Conservation (phyloP, 2,329 filamentous ascomycete species). For the Colletotrichum chrysophilum region DNA sequence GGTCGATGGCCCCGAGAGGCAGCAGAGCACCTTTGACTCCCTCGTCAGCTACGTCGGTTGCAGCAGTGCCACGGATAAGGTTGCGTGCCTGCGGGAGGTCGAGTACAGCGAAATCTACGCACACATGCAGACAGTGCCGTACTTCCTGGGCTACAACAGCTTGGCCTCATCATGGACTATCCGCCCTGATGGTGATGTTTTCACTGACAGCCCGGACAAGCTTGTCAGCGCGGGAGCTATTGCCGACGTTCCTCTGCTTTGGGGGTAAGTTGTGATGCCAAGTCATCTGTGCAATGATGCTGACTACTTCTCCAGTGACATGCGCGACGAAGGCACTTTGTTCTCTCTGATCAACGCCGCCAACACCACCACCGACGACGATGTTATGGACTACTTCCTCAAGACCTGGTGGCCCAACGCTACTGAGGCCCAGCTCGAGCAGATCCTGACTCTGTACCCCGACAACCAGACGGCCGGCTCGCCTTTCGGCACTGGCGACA, state of each 20-base stretch:
- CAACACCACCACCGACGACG: conserved; percentile 56
- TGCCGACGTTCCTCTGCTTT: neutral
- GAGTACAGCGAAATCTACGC: neutral
- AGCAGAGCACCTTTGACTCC: neutral
- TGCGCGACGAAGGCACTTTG: neutral
- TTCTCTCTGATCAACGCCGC: conserved; percentile 65
- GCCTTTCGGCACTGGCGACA: neutral
- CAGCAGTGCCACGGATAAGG: neutral
- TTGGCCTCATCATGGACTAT: neutral
- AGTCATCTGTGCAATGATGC: neutral
- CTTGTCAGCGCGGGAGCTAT: neutral
- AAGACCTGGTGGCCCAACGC: conserved; percentile 27
- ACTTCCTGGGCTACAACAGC: neutral
- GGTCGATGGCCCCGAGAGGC: neutral
- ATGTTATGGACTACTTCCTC: conserved; percentile 55
- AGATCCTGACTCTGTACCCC: conserved; percentile 54
- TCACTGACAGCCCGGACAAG: neutral
- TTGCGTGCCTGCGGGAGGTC: neutral
- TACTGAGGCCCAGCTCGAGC: conserved; percentile 51
- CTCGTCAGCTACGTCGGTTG: neutral
- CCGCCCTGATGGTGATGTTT: neutral
- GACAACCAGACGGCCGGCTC: conserved; percentile 46
- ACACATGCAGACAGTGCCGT: neutral
- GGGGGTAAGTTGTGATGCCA: neutral
- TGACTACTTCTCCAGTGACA: neutral